Conservation (phyloP, 495 filamentous ascomycete genomes). For the Choiromyces venosus region DNA sequence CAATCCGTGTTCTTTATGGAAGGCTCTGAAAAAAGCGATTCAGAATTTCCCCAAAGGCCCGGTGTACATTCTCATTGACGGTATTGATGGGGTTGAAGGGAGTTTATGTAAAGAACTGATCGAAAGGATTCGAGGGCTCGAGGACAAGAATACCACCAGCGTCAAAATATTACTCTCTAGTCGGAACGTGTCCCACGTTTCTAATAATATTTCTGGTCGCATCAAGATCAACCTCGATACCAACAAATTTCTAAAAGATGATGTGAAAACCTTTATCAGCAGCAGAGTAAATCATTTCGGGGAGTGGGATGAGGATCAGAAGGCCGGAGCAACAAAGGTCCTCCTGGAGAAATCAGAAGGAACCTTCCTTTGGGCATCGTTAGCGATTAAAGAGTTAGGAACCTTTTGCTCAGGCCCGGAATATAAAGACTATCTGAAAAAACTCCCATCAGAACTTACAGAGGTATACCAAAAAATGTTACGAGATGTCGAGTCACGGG, state of each 20-base stretch:
- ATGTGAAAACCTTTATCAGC: not conserved
- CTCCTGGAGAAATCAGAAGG: not conserved
- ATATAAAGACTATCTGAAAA: not conserved
- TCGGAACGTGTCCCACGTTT: not conserved
- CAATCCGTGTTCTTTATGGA: not conserved
- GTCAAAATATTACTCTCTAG: not conserved
- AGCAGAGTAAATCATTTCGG: not conserved
- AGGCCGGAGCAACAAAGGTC: not conserved
- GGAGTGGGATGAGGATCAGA: not conserved
- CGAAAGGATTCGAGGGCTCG: not conserved
- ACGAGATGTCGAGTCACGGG: not conserved
- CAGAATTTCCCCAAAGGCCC: not conserved
- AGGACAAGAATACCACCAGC: not conserved
- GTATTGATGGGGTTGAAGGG: not conserved
- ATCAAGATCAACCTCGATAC: not conserved
- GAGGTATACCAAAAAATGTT: not conserved
- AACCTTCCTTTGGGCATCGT: not conserved
- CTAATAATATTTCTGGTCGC: not conserved
- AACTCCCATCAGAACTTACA: not conserved
- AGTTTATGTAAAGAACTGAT: not conserved
- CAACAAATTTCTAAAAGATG: not conserved
- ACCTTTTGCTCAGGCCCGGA: not conserved
- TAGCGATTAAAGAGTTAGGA: not conserved
- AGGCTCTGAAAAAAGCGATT: not conserved
- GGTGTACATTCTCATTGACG: not conserved